These are phyloP conservation scores for Arabis alpina DNA, from an alignment of 345 rosid species.

Conservation along the genomic window DNA sequence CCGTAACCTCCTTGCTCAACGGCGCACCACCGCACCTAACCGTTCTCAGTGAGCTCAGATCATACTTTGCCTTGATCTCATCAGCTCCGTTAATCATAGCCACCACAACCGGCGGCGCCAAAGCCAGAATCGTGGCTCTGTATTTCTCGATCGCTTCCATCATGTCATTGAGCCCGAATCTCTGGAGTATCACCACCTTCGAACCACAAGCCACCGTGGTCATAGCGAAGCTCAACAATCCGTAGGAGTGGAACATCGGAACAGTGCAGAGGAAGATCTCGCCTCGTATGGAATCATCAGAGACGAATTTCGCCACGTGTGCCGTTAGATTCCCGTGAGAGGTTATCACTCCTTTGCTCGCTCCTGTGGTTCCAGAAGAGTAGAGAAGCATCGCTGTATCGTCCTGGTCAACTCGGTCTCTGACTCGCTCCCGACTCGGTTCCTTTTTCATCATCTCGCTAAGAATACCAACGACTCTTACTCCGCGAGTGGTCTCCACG, in stretches of 20 bases:
- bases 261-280: constrained; percentile 67
- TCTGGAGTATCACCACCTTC: constrained; percentile 63
- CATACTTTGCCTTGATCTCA: constrained; percentile 54
- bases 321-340: constrained; percentile 71
- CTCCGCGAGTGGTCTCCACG: background rate
- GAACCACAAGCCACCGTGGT: constrained; percentile 64
- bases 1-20: constrained; percentile 73
- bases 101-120: constrained; percentile 78
- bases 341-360: constrained; percentile 79
- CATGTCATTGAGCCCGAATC: constrained; percentile 73
- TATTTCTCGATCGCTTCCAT: constrained; percentile 56
- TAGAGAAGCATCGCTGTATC: constrained; percentile 82
- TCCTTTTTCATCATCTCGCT: constrained; percentile 52
- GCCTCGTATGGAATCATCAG: constrained; percentile 47
- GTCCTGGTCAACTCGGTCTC: constrained; percentile 62
- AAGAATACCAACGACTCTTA: constrained; percentile 48
- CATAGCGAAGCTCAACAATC: constrained; percentile 58
- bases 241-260: constrained; percentile 87
- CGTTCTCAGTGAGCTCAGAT: constrained; percentile 60
- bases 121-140: constrained; percentile 57
- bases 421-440: constrained; percentile 42
- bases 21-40: constrained; percentile 82
- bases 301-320: constrained; percentile 52
- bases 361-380: constrained; percentile 89
- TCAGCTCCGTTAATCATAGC: constrained; percentile 64